phyloP scores from a whole-genome alignment of 306 rosid genomes.

The Prunus salicina region DNA sequence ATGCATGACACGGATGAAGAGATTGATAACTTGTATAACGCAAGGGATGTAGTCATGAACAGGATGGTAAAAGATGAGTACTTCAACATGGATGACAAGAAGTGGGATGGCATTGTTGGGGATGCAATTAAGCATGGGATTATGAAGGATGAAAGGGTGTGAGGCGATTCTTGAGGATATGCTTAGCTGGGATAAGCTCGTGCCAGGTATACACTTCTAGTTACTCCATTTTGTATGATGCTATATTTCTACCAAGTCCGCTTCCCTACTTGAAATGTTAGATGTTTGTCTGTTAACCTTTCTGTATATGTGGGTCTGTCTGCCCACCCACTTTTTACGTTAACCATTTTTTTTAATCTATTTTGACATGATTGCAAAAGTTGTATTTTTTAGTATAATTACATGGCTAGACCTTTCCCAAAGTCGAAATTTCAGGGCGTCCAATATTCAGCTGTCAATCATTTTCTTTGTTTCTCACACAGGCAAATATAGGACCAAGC shows the following conservation, averaged over 20 bases:
- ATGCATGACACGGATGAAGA: constrained; percentile 53
- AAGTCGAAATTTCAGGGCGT: neutral
- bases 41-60: constrained; percentile 49
- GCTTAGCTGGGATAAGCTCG: constrained; percentile 54
- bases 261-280: neutral
- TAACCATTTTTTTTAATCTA: too few relatives aligned
- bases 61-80: constrained; percentile 47
- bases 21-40: constrained; percentile 63
- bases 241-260: neutral
- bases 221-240: neutral
- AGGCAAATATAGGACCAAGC: neutral
- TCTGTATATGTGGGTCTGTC: neutral
- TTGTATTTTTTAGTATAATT: neutral
- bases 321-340: neutral
- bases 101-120: constrained; percentile 40
- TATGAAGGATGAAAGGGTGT: constrained; percentile 37
- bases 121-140: constrained; percentile 35
- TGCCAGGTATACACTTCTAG: constrained; percentile 29
- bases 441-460: neutral
- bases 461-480: neutral
- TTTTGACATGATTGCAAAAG: neutral
- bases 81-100: constrained; percentile 40
- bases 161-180: constrained; percentile 53
- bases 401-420: neutral
- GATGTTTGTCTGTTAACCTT: neutral